A percentile compares a stretch with the other conserved stretches of the same genome.
phyloP scores from a whole-genome alignment of 2,329 filamentous ascomycete species.

The Hansfordia pulvinata region DNA sequence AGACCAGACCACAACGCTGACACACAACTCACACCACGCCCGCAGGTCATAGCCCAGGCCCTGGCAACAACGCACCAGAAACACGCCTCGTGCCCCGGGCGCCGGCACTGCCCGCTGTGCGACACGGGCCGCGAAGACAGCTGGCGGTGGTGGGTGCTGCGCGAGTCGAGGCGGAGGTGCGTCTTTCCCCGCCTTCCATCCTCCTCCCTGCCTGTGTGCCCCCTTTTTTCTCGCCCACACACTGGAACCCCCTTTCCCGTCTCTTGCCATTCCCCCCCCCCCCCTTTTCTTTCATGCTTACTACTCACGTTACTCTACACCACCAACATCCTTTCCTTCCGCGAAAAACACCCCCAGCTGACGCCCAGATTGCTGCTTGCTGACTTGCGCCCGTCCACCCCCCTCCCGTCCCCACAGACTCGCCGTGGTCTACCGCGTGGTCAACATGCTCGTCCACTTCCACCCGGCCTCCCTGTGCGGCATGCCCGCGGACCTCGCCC shows the following conservation, averaged over 20 bases:
- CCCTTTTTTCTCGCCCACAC: too few species aligned
- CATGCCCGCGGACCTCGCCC: conserved; percentile 17
- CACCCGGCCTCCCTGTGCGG: conserved; percentile 23
- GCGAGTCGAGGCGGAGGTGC: conserved; percentile 23
- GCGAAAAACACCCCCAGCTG: too few species aligned
- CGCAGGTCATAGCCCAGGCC: conserved; percentile 2
- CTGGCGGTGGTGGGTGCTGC: conserved; percentile 26
- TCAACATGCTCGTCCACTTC: conserved; percentile 28
- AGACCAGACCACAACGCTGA: conserved; percentile 17
- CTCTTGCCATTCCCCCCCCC: too few species aligned
- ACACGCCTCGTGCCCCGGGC: conserved; percentile 6
- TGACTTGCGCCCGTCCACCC: too few species aligned
- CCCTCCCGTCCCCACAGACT: conserved; percentile 21
- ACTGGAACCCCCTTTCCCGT: too few species aligned
- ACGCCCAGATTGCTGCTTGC: too few species aligned
- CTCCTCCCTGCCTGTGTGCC: too few species aligned
- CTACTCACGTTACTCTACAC: too few species aligned
- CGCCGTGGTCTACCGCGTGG: conserved; percentile 21
- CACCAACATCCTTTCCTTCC: too few species aligned
- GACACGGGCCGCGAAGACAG: conserved; percentile 9
- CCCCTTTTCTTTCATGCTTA: conserved; percentile 5
- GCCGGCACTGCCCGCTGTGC: conserved; percentile 6
- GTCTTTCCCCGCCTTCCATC: conserved; percentile 5
- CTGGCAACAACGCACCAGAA: conserved; percentile 5
- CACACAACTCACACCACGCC: conserved; percentile 11